phyloP scores from a whole-genome alignment of 768 basidiomycete genomes.

The Hygrophorus russula region DNA sequence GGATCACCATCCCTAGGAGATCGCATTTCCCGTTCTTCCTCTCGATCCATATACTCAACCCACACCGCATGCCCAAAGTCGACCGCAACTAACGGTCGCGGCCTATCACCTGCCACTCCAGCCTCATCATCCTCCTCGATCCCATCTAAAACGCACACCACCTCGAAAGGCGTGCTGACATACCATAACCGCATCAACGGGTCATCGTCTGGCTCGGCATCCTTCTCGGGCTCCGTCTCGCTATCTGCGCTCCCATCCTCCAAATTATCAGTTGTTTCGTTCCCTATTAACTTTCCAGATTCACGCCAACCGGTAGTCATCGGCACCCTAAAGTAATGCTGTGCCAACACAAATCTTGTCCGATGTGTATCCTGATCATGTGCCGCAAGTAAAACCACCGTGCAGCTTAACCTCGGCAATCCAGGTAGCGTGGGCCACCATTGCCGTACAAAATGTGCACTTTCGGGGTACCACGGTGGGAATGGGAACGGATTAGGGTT shows the following conservation, averaged over 20 bases:
- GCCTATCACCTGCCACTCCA: constrained; percentile 27
- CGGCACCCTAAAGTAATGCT: constrained; percentile 69
- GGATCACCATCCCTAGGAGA: constrained; percentile 19
- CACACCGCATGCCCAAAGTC: constrained; percentile 86
- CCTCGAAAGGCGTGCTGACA: constrained; percentile 59
- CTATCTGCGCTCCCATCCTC: too few species aligned
- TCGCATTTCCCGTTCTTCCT: constrained; percentile 13
- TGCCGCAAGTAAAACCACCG: constrained; percentile 54
- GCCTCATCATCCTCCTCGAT: constrained; percentile 29
- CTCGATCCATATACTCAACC: constrained; percentile 46
- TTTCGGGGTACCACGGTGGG: constrained; percentile 62
- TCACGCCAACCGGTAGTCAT: constrained; percentile 16
- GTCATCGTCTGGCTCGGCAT: constrained; percentile 23
- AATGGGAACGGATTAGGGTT: constrained; percentile 52
- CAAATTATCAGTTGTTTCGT: neutral
- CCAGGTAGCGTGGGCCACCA: constrained; percentile 67
- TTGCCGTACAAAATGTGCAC: constrained; percentile 68
- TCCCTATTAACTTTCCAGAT: too few species aligned
- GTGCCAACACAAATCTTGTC: constrained; percentile 54
- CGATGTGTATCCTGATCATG: constrained; percentile 51
- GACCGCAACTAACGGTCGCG: constrained; percentile 66
- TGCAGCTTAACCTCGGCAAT: constrained; percentile 59
- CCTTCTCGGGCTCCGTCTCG: neutral
- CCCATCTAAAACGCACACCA: constrained; percentile 51
- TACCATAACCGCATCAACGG: constrained; percentile 63